Evolutionary conservation across 2,329 filamentous ascomycete species (phyloP).

Genomic region (Penicillium sp.): DNA sequence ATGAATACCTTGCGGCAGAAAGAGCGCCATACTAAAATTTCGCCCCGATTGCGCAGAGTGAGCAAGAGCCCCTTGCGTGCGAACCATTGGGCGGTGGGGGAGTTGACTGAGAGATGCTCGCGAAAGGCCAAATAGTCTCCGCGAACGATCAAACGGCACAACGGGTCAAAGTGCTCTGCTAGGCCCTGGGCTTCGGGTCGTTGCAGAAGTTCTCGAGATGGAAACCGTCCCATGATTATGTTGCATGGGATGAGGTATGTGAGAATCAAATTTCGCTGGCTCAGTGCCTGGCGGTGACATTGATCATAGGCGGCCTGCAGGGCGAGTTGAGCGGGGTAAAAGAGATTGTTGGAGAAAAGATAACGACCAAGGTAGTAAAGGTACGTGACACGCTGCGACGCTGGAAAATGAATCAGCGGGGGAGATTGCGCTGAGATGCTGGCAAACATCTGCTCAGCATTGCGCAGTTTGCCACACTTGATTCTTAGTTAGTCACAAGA

Average conservation of each 20-base stretch:
- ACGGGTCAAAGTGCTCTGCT: constrained; percentile 68
- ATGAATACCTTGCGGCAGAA: constrained; percentile 78
- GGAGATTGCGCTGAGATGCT: constrained; percentile 85
- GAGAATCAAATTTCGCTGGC: constrained; percentile 78
- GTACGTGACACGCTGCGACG: constrained; percentile 85
- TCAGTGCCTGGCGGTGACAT: constrained; percentile 61
- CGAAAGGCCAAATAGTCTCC: constrained; percentile 79
- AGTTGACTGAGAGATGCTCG: constrained; percentile 62
- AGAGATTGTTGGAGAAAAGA: constrained; percentile 83
- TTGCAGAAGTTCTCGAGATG: constrained; percentile 67
- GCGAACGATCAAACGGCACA: constrained; percentile 71
- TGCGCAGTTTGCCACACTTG: constrained; percentile 77
- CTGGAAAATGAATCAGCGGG: constrained; percentile 79
- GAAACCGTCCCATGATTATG: constrained; percentile 82
- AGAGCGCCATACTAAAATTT: constrained; percentile 82
- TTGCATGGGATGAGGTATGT: constrained; percentile 83
- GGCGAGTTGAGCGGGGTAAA: constrained; percentile 73
- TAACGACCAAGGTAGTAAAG: constrained; percentile 94
- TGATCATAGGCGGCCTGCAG: constrained; percentile 81
- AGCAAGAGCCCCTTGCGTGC: constrained; percentile 75
- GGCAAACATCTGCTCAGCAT: constrained; percentile 85
- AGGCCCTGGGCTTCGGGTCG: constrained; percentile 72
- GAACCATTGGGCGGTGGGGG: constrained; percentile 70
- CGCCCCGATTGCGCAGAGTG: constrained; percentile 74
- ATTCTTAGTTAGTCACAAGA: not conserved